These are phyloP conservation scores for Calamus simplicifolius DNA, from an alignment of 176 grass and related monocot genomes.

Conservation along the genomic window DNA sequence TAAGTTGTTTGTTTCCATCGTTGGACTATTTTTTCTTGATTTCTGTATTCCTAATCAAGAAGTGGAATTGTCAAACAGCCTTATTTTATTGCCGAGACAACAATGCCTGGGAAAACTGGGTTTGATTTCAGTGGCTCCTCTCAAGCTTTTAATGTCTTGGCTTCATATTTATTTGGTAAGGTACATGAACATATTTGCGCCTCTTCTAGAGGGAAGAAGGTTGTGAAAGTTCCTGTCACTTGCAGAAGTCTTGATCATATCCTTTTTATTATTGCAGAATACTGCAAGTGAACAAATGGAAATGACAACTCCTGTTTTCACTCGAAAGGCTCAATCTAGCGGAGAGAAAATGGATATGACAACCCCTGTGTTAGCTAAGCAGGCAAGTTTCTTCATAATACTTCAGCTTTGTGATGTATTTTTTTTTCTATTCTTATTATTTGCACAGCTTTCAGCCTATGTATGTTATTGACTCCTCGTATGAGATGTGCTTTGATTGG, in stretches of 20 bases:
- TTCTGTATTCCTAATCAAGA: too few relatives aligned
- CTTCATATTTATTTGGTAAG: constrained; percentile 89
- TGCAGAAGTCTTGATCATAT: too few relatives aligned
- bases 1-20: too few relatives aligned
- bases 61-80: constrained; percentile 27
- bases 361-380: constrained; percentile 82
- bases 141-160: constrained; percentile 75
- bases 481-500: not conserved
- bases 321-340: constrained; percentile 30
- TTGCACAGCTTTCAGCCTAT: too few relatives aligned
- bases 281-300: constrained; percentile 62
- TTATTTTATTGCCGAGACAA: constrained; percentile 73
- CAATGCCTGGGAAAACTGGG: constrained; percentile 58
- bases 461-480: not conserved
- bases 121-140: constrained; percentile 84
- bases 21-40: too few relatives aligned
- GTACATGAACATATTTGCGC: constrained; percentile 32
- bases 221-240: too few relatives aligned
- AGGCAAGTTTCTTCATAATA: constrained; percentile 19
- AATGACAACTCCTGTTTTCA: constrained; percentile 91
- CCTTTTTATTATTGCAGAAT: constrained; percentile 37
- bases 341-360: constrained; percentile 88
- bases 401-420: not conserved
- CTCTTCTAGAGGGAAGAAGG: not conserved
- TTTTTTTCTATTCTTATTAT: too few relatives aligned